Base-by-base conservation (phyloP, 2,329 filamentous ascomycete species). In the Trichoderma hamatum region DNA sequence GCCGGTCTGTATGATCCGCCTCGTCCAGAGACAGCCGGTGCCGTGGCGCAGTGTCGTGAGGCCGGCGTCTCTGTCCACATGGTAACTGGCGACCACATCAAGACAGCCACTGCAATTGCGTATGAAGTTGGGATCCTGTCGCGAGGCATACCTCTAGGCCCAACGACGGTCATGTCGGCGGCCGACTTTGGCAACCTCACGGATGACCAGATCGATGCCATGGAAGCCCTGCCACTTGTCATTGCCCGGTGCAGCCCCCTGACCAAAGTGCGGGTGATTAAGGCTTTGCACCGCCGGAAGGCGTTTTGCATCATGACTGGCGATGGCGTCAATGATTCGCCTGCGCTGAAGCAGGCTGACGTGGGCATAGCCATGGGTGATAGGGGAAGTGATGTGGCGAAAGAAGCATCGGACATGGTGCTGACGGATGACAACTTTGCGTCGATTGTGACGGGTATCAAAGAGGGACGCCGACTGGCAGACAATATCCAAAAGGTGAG, bases 351-450 rank as follows among this genome's bases (percentile, higher is more conserved):
- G 76, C 86, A 89, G 73, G 88, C 90, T 5, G 90, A 93, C 74
- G 90, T 93, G 19, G 90, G 90, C 74, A 92, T 93, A 72, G 90
- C 90, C 71, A 93, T 92, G 90, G 90, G 90, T 59, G 82, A 88
- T 71, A 84, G 88, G 52, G 90, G 90, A 19, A 90, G 88, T 55
- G 90, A 92, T 75, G 90, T 93, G 11, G 90, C 90, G 71, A 92
- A 92, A 75, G 90, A 96, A 79, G 93, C 93, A 3, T 91, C 92
- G 1, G 93, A 96, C 75, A 96, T 97, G 85, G 92, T 96, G 43
- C 83, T 97, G 51, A 94, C 92, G 0, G 92, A 96, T 76, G 93
- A 96, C 78, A 94, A 96, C 80, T 96, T 96, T 76, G 92, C 93
- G 13, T 93, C 90, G 32, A 92, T 92, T 67, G 85, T 92, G 51